Evolutionary conservation across 768 basidiomycete genomes (phyloP).

Genomic region (Suillus americanus): DNA sequence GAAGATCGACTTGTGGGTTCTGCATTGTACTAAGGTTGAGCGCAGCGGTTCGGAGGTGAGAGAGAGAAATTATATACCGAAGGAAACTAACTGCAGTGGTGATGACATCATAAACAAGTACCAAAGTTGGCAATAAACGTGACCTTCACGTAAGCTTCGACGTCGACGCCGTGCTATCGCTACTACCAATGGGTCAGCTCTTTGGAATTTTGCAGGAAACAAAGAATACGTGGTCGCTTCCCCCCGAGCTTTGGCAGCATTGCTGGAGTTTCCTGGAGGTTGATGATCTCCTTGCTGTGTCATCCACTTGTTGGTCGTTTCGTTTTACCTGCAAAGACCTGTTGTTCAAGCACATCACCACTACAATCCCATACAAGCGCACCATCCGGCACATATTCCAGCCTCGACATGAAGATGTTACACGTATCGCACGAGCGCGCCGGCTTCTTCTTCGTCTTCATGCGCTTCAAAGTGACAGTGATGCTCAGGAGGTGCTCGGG

Average conservation of each 20-base stretch:
- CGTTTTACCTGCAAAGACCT: neutral
- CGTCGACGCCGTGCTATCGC: too few species aligned
- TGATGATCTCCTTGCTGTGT: neutral
- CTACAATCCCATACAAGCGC: neutral
- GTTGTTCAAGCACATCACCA: neutral
- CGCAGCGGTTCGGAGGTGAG: neutral
- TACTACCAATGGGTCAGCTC: neutral
- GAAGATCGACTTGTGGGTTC: slow-evolving; percentile 49
- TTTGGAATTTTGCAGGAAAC: neutral
- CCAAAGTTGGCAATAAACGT: too few species aligned
- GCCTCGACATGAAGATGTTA: neutral
- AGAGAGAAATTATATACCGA: too few species aligned
- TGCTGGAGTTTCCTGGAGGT: neutral
- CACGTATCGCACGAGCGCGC: neutral
- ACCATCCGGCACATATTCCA: neutral
- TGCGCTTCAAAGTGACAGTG: neutral
- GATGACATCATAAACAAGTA: neutral
- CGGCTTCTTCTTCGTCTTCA: neutral
- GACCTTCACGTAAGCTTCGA: too few species aligned
- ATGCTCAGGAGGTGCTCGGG: neutral
- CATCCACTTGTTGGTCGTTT: neutral
- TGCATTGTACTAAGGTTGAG: slow-evolving; percentile 38
- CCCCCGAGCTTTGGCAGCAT: neutral
- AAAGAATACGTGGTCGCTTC: neutral
- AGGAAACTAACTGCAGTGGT: too few species aligned